Conservation (phyloP, 2,329 filamentous ascomycete genomes). For the Penicillium sp. region DNA sequence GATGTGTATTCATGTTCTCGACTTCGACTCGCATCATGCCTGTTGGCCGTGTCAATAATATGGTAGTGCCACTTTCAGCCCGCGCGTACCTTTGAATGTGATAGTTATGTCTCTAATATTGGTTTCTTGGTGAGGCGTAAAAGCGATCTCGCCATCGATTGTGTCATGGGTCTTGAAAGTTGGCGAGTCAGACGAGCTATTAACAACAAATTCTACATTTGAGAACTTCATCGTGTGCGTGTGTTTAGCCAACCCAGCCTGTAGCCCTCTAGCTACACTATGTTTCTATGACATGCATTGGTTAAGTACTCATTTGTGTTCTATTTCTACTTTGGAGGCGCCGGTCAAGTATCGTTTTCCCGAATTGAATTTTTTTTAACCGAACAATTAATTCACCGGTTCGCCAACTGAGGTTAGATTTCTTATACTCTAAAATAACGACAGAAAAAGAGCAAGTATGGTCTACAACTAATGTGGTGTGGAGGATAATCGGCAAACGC, state of each 20-base stretch:
- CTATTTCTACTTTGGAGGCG: neutral
- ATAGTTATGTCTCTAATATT: neutral
- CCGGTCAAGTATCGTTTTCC: neutral
- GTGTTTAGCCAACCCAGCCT: no score
- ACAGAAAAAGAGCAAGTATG: neutral
- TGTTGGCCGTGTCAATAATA: neutral
- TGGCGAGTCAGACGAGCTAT: neutral
- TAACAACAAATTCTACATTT: neutral
- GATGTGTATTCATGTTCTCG: conserved; percentile 15
- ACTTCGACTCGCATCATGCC: conserved; percentile 10
- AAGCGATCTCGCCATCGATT: conserved; percentile 9
- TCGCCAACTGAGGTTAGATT: no score
- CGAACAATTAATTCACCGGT: neutral
- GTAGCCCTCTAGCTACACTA: no score
- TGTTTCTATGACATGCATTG: neutral
- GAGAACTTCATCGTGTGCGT: neutral
- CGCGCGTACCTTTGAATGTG: conserved; percentile 2
- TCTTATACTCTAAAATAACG: neutral
- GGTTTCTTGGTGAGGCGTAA: conserved; percentile 6
- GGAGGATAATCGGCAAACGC: neutral
- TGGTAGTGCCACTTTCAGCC: neutral
- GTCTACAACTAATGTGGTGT: neutral
- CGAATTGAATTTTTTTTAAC: neutral
- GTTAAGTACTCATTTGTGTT: neutral
- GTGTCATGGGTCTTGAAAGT: conserved; percentile 10